phyloP scores from a whole-genome alignment of 2,329 filamentous ascomycete species.

The Elsinoe australis region DNA sequence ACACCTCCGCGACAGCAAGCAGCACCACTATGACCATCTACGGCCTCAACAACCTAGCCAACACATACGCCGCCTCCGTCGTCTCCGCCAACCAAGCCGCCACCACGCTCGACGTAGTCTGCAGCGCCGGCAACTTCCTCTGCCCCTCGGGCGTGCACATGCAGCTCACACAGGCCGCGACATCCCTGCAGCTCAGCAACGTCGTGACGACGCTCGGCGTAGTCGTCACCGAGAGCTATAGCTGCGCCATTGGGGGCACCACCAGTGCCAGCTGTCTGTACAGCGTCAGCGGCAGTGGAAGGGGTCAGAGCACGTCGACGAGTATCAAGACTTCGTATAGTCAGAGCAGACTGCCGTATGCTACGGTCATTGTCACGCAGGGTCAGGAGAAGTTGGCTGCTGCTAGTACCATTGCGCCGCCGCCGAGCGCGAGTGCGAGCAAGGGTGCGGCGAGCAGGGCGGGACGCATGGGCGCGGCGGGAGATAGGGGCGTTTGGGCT shows the following conservation, averaged over 20 bases:
- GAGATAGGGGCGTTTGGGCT: neutral
- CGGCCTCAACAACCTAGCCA: conserved; percentile 14
- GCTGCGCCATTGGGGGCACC: neutral
- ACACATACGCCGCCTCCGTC: conserved; percentile 13
- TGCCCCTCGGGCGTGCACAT: conserved; percentile 2
- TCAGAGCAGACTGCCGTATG: conserved; percentile 3
- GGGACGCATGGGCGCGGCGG: neutral
- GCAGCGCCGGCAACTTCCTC: conserved; percentile 3
- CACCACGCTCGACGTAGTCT: conserved; percentile 4
- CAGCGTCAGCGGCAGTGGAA: neutral
- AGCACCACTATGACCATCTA: conserved; percentile 9
- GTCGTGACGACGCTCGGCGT: conserved; percentile 2
- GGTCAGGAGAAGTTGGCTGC: conserved; percentile 14
- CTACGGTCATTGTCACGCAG: neutral
- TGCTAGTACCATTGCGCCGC: conserved; percentile 7
- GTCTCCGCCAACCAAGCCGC: conserved; percentile 1
- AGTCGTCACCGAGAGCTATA: conserved; percentile 3
- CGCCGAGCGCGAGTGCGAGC: neutral
- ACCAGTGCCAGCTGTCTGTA: conserved; percentile 9
- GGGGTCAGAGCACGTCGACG: neutral
- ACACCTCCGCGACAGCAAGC: no score
- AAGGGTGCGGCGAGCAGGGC: conserved; percentile 1
- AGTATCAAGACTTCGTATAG: neutral
- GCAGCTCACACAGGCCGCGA: conserved; percentile 5
- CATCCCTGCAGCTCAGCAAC: conserved; percentile 6